Base-by-base conservation (phyloP, 169 alveolate genomes). In the Plasmodium berghei region DNA sequence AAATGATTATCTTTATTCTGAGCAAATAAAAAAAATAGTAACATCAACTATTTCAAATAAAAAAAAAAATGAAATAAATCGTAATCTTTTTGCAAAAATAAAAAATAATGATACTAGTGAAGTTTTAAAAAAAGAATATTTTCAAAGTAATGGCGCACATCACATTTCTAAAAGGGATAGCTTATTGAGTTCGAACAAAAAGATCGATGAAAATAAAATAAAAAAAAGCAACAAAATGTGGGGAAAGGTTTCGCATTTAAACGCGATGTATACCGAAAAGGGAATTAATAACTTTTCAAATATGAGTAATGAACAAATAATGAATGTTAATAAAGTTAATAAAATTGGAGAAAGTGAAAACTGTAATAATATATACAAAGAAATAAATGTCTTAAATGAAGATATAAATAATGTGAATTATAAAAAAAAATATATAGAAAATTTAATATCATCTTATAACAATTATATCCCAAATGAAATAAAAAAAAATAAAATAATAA, bases 41-140 rank as follows among this genome's bases (percentile, higher is more conserved):
- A 34, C 42, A 34, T 34, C 8, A 34, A 34, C 6, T 34, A 34
- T 34, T 34, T 34, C 42, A 34, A 34, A 34, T 34, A 34, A 34
- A 34, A 34, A 34, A 34, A 34, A 34, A 34, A 34, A 34, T 34
- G 42, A 34, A 34, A 34, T 34, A 34, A 34, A 34, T 34, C 8
- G 42, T 4, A 22, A 16, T 24, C 3, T 22, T 28, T 42, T 48
- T 18, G 14, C 69, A 46, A 77, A 56, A 24, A 42, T 48, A 49
- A 77, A 77, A 77, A 62, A 75, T 69, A 75, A 77, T 59, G 89
- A 77, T 46, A 77, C 89, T 20, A 64, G 89, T n/a, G 89, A 77
- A 54, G 40, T 77, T 45, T 45, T 77, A 77, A 64, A 77, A 26
- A 77, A 77, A 69, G 89, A 77, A 26, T 77, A 49, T 16, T 63